phyloP scores from a whole-genome alignment of 306 rosid genomes.

The Pachyrhizus erosus region DNA sequence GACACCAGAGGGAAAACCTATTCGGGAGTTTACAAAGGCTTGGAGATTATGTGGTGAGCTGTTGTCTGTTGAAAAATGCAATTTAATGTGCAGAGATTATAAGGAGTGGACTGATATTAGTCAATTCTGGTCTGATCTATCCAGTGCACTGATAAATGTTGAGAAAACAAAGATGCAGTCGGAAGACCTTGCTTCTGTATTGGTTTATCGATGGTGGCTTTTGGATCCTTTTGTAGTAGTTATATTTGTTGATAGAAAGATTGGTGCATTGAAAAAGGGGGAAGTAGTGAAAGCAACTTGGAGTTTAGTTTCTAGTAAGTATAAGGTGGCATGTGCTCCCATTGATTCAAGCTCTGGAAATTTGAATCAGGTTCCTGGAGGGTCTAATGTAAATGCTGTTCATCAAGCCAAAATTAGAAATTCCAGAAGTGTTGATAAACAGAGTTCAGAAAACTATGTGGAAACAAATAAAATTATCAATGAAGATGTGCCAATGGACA shows the following conservation, averaged over 20 bases:
- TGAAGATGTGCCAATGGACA: slow-evolving; percentile 42
- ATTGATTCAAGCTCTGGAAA: slow-evolving; percentile 54
- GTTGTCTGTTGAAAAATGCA: slow-evolving; percentile 60
- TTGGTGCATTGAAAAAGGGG: slow-evolving; percentile 87
- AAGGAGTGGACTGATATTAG: slow-evolving; percentile 75
- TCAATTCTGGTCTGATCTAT: slow-evolving; percentile 82
- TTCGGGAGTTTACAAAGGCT: slow-evolving; percentile 85
- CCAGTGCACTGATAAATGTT: slow-evolving; percentile 61
- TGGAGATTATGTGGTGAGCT: slow-evolving; percentile 87
- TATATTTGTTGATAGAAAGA: slow-evolving; percentile 71
- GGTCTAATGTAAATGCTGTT: slow-evolving; percentile 48
- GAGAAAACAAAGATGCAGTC: slow-evolving; percentile 57
- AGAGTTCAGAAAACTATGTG: slow-evolving; percentile 42
- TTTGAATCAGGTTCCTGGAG: slow-evolving; percentile 40
- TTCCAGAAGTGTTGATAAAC: slow-evolving; percentile 51
- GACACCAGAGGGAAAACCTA: slow-evolving; percentile 77
- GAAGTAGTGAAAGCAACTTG: slow-evolving; percentile 68
- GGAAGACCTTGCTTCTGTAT: slow-evolving; percentile 45
- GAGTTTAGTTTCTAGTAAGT: slow-evolving; percentile 48
- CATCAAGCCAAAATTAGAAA: slow-evolving; percentile 46
- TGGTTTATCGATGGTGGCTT: slow-evolving; percentile 80
- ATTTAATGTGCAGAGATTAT: slow-evolving; percentile 45
- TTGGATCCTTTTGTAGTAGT: slow-evolving; percentile 88
- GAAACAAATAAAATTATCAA: slow-evolving; percentile 45
- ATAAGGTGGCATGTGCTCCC: slow-evolving; percentile 37